phyloP scores from a whole-genome alignment of 306 rosid species.

The Argentina anserina region DNA sequence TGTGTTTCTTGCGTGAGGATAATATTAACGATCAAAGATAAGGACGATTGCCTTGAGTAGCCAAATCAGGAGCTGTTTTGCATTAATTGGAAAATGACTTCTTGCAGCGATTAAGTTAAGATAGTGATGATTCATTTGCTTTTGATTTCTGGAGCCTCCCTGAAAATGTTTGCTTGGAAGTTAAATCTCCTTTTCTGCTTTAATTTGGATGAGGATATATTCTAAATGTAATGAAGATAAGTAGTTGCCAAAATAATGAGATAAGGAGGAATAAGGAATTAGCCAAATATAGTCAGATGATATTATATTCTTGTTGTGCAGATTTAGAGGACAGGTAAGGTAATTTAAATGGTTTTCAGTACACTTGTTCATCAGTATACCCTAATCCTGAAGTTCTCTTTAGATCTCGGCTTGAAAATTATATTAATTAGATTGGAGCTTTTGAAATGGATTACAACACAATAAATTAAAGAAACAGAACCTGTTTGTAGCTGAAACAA shows the following conservation, averaged over 20 bases:
- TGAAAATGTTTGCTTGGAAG: not conserved
- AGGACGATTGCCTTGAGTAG: constrained; percentile 25
- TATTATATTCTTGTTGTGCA: not conserved
- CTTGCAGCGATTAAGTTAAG: constrained; percentile 4
- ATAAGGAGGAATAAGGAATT: not conserved
- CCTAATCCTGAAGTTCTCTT: not conserved
- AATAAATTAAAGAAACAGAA: not conserved
- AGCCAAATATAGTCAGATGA: constrained; percentile 8
- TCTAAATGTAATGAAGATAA: not conserved
- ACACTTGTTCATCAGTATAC: not conserved
- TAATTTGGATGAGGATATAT: constrained; percentile 2
- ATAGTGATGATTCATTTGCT: not conserved
- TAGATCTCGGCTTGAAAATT: constrained; percentile 7
- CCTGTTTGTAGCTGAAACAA: not conserved
- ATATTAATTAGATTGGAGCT: not conserved
- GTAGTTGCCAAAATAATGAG: not conserved
- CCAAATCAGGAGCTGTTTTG: constrained; percentile 15
- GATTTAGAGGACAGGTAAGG: constrained; percentile 23
- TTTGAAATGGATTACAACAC: constrained; percentile 4
- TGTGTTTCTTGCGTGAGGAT: constrained; percentile 11
- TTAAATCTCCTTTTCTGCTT: not conserved
- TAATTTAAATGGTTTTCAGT: not conserved
- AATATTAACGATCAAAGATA: constrained; percentile 25
- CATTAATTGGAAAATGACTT: constrained; percentile 26
- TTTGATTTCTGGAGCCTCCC: not conserved